A percentile compares a stretch with the other conserved stretches of the same genome.
phyloP scores from a whole-genome alignment of 805 yeast species.

The Scheffersomyces ergatensis region DNA sequence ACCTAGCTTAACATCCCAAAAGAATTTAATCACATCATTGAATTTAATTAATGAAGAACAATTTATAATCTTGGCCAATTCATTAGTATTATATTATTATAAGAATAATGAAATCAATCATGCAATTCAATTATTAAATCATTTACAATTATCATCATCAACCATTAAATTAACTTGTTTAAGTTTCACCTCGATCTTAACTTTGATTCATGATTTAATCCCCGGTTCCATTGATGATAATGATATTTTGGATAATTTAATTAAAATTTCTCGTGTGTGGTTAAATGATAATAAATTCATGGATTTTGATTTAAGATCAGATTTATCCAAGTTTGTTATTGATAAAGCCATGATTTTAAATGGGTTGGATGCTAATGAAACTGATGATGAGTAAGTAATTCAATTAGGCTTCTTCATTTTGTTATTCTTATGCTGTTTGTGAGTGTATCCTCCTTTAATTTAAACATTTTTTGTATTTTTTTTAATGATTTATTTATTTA shows the following conservation, averaged over 20 bases:
- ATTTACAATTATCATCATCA: conserved; percentile 13
- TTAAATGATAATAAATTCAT: conserved; percentile 22
- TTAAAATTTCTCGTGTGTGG: conserved; percentile 28
- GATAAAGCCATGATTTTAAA: conserved; percentile 29
- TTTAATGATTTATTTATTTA: too few species aligned
- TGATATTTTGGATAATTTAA: conserved; percentile 24
- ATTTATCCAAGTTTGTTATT: conserved; percentile 28
- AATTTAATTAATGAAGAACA: conserved; percentile 33
- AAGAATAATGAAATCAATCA: conserved; percentile 14
- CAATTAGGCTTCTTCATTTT: too few species aligned
- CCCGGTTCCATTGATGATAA: conserved; percentile 15
- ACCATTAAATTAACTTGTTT: conserved; percentile 21
- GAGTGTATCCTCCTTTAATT: too few species aligned
- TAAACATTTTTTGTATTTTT: too few species aligned
- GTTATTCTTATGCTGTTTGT: too few species aligned
- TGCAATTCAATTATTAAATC: conserved; percentile 19
- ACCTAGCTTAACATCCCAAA: conserved; percentile 9
- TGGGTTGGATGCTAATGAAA: conserved; percentile 16
- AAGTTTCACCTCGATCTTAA: conserved; percentile 31
- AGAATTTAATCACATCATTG: conserved; percentile 25
- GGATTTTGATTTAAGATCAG: conserved; percentile 20
- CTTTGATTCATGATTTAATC: conserved; percentile 14
- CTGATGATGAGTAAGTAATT: conserved; percentile 7
- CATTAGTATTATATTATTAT: conserved; percentile 21
- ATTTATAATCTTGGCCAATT: conserved; percentile 26